A percentile compares a stretch with the other conserved stretches of the same genome.
Evolutionary conservation across 805 yeast species (phyloP).

Genomic region (Cyberlindnera bimundalis): DNA sequence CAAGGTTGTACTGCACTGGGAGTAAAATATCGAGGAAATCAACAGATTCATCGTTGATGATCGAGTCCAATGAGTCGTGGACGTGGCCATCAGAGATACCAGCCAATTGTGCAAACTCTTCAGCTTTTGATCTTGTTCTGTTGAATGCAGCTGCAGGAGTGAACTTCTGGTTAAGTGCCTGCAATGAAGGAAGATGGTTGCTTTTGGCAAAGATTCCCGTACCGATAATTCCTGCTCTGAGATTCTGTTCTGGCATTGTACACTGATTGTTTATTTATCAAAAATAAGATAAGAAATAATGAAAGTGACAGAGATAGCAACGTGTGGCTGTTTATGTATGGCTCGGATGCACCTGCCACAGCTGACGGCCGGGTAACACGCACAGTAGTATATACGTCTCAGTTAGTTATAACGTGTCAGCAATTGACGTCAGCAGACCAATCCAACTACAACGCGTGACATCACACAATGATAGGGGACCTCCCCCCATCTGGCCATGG

Average conservation of each 20-base stretch:
- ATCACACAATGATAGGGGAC: no score
- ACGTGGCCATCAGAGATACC: constrained; percentile 41
- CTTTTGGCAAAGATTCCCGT: constrained; percentile 89
- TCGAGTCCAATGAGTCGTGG: constrained; percentile 27
- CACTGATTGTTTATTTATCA: no score
- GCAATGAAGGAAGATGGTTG: constrained; percentile 72
- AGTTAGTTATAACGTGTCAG: no score
- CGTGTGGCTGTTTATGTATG: not conserved
- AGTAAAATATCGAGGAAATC: constrained; percentile 81
- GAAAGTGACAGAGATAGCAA: no score
- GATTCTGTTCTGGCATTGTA: constrained; percentile 6
- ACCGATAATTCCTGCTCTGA: constrained; percentile 47
- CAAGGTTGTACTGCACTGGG: constrained; percentile 81
- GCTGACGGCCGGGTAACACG: not conserved
- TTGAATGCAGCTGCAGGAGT: constrained; percentile 71
- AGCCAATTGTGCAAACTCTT: constrained; percentile 66
- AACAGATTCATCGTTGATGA: constrained; percentile 60
- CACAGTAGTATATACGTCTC: no score
- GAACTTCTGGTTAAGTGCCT: constrained; percentile 47
- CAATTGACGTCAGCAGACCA: no score
- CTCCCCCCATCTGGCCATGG: no score
- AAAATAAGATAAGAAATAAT: no score
- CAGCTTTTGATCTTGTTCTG: constrained; percentile 83
- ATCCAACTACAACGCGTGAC: no score
- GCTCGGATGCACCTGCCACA: not conserved